A percentile compares a stretch with the other conserved stretches of the same genome.
phyloP scores from a whole-genome alignment of 257 asterid genomes.

The Solanum etuberosum region DNA sequence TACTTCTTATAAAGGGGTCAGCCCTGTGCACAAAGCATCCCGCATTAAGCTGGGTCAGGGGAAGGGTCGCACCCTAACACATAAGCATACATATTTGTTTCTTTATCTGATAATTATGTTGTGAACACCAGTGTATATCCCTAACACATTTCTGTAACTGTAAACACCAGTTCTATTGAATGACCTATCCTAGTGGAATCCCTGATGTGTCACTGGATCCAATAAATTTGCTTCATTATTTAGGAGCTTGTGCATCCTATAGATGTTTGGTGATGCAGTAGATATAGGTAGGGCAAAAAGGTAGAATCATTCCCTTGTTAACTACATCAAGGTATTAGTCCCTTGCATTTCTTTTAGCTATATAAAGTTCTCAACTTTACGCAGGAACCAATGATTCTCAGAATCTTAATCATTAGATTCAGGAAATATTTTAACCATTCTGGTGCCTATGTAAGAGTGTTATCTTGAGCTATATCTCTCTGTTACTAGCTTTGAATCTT shows the following conservation, averaged over 20 bases:
- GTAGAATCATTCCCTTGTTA: neutral
- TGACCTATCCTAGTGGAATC: neutral
- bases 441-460: neutral
- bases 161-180: neutral
- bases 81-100: neutral
- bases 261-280: neutral
- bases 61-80: neutral
- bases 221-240: neutral
- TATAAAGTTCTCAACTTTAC: neutral
- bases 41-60: neutral
- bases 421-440: neutral
- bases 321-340: neutral
- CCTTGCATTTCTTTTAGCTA: neutral
- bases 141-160: neutral
- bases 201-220: neutral
- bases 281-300: neutral
- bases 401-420: neutral
- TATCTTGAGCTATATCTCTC: neutral
- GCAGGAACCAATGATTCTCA: neutral
- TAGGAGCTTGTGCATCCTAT: neutral
- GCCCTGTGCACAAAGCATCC: neutral
- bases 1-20: neutral
- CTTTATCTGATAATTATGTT: neutral
- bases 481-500: neutral
- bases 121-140: neutral